These are phyloP conservation scores for Triticum turgidum DNA, from an alignment of 176 grass and related monocot species.

Conservation along the genomic window DNA sequence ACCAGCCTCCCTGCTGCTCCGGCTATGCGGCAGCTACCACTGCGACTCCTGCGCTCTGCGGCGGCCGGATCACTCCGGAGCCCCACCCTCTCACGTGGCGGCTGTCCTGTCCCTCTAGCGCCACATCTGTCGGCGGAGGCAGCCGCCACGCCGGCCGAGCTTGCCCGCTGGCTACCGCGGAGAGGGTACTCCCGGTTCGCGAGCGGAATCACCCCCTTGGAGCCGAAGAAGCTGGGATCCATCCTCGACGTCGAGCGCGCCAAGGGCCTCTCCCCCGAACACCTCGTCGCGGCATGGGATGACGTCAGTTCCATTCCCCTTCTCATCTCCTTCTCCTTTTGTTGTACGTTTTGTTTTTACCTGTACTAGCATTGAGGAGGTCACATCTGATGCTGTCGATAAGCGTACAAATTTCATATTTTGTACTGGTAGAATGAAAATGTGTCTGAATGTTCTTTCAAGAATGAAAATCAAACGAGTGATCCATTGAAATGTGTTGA, in stretches of 20 bases:
- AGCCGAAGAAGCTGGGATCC: slow-evolving; percentile 55
- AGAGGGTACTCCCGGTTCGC: slow-evolving; percentile 68
- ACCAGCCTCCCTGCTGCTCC: neutral
- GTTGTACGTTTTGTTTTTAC: neutral
- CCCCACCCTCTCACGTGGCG: neutral
- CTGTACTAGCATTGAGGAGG: neutral
- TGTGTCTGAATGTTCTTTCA: neutral
- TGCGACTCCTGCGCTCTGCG: slow-evolving; percentile 15
- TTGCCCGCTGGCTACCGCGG: slow-evolving; percentile 27
- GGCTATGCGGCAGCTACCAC: slow-evolving; percentile 38
- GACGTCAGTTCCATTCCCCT: slow-evolving; percentile 40
- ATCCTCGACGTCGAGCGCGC: slow-evolving; percentile 79
- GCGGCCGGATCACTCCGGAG: neutral
- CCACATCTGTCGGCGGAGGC: neutral
- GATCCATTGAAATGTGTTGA: neutral
- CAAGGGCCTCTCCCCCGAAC: slow-evolving; percentile 57
- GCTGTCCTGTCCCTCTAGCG: neutral
- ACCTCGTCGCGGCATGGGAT: slow-evolving; percentile 90
- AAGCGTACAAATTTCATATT: neutral
- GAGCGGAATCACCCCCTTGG: slow-evolving; percentile 73
- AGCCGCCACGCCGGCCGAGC: slow-evolving; percentile 8
- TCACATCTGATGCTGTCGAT: neutral
- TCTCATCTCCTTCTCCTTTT: neutral
- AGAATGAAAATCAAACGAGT: neutral
- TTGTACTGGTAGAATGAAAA: neutral